Conservation (phyloP, 176 grass and related monocot species). For the Sorghum bicolor region Sorghum_bicolor_NCBIv3 NC_012877.2:3836001-3836500, state of each 20-base stretch:
- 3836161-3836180: not conserved
- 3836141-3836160: not conserved
- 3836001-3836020: not conserved
- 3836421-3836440: not conserved
- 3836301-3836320: not conserved
- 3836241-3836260: not conserved
- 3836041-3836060: not conserved
- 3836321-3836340: not conserved
- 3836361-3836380: not conserved
- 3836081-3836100: not conserved
- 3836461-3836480: not conserved
- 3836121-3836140: not conserved
- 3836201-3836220: not conserved
- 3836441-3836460: not conserved
- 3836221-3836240: not conserved
- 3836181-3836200: not conserved
- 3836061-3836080: not conserved
- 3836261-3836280: not conserved
- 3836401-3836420: not conserved
- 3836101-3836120: not conserved
- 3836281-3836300: not conserved
- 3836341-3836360: not conserved
- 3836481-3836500: not conserved
- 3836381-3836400: not conserved
- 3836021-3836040: not conserved